A percentile compares a stretch with the other conserved stretches of the same genome.
These are phyloP conservation scores for Phyllosticta citriasiana DNA, from an alignment of 2,329 filamentous ascomycete genomes.

Conservation along the genomic window DNA sequence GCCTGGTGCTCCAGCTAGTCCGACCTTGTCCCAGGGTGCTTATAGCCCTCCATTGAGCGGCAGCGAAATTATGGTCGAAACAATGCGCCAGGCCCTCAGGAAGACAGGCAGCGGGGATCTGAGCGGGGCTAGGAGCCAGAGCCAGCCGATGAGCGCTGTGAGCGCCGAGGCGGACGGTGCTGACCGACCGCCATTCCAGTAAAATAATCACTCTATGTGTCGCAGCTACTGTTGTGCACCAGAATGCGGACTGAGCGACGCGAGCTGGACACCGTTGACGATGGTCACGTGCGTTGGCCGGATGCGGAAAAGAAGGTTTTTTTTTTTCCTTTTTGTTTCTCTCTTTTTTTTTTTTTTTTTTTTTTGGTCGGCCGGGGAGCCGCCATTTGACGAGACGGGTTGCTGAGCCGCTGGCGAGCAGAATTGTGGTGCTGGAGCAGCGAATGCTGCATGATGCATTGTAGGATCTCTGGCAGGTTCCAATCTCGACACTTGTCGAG, in stretches of 20 bases:
- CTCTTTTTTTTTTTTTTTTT: too few relatives aligned
- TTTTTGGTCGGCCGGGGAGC: not conserved
- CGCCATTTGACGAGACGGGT: not conserved
- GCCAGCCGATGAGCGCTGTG: slow-evolving; percentile 29
- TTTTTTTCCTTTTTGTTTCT: too few relatives aligned
- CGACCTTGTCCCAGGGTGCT: slow-evolving; percentile 37
- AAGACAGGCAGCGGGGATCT: slow-evolving; percentile 80
- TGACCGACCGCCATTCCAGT: slow-evolving; percentile 22
- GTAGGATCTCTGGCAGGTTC: not conserved
- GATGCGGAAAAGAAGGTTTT: not conserved
- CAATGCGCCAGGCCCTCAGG: slow-evolving; percentile 80
- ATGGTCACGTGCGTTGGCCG: not conserved
- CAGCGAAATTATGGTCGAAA: slow-evolving; percentile 79
- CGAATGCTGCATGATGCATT: not conserved
- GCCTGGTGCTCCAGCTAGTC: slow-evolving; percentile 44
- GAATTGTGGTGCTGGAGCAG: not conserved
- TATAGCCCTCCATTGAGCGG: slow-evolving; percentile 45
- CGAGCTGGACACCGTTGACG: not conserved
- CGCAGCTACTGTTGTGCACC: not conserved
- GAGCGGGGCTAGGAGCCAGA: slow-evolving; percentile 31
- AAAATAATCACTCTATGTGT: not conserved
- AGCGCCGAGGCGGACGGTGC: slow-evolving; percentile 26
- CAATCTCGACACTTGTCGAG: not conserved
- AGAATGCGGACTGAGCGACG: not conserved
- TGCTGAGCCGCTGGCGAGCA: not conserved